Percentiles rank a stretch among this genome's conserved stretches.
These are phyloP conservation scores for Tubosaeta brunneosetosa DNA, from an alignment of 768 basidiomycete species.

Conservation along the genomic window DNA sequence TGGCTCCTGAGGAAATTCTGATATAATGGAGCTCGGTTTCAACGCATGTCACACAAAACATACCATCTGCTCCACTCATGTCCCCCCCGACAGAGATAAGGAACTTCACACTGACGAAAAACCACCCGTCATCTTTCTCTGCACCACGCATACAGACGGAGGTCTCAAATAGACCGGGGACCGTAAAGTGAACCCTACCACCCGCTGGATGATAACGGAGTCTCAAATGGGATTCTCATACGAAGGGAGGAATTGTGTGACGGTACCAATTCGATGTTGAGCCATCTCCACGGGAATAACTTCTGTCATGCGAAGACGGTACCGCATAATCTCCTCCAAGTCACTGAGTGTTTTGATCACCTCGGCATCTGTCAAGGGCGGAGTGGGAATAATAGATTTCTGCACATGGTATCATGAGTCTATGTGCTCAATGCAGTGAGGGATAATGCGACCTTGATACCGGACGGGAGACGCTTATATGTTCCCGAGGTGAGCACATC, in stretches of 20 bases:
- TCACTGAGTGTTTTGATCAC: conserved; percentile 61
- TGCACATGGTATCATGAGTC: conserved; percentile 31
- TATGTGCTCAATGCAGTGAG: conserved; percentile 10
- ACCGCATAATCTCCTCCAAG: conserved; percentile 76
- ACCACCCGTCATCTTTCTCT: conserved; percentile 73
- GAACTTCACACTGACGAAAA: conserved; percentile 76
- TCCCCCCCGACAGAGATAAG: conserved; percentile 71
- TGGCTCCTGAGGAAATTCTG: conserved; percentile 74
- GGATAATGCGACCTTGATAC: conserved; percentile 58
- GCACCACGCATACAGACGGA: conserved; percentile 73
- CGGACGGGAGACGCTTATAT: conserved; percentile 76
- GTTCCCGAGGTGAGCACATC: conserved; percentile 85
- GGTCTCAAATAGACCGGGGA: conserved; percentile 66
- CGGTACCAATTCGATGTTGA: conserved; percentile 58
- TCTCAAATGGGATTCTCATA: conserved; percentile 10
- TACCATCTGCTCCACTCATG: conserved; percentile 67
- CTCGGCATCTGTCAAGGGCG: conserved; percentile 62
- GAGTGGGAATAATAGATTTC: conserved; percentile 67
- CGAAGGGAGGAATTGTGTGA: conserved; percentile 16
- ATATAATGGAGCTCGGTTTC: background rate
- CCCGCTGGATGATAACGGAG: conserved; percentile 43
- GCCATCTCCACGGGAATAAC: conserved; percentile 81
- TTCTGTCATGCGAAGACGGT: conserved; percentile 74
- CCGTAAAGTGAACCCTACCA: conserved; percentile 76
- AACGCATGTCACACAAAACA: background rate